Base-by-base conservation (phyloP, 371 early-diverging fungal genomes). In the Dinochytrium kinnereticum region DNA sequence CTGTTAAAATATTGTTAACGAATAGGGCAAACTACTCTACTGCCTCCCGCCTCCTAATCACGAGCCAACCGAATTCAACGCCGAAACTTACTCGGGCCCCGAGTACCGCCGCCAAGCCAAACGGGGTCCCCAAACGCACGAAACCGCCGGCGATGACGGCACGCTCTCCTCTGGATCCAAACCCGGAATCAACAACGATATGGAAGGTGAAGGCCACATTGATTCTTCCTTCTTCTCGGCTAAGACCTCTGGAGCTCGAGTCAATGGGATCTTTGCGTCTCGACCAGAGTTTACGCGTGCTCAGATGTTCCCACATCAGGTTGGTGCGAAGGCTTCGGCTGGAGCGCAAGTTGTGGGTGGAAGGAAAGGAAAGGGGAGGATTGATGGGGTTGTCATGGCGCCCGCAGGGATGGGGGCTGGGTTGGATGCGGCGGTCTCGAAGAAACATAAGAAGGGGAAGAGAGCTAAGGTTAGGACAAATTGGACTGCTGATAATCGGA, bases 21-120 rank as follows among this genome's bases (percentile, higher is more conserved):
- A n/a, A n/a, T n/a, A 90, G 90, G 95, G 97, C 66, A 95, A 94
- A 86, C 83, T 97, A 34, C 82, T 96, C 13, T 96, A 85, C 87
- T 92, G 93, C 76, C 88, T 91, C 51, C 95, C 97, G 49, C 97
- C 97, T 69, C 95, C 95, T 5, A 75, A 78, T 24, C 37, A 80
- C 51, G 85, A 89, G 51, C 79, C 78, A 28, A 33, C 71, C 19
- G 87, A 88, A 49, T 97, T 96, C 85, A 97, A 96, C 81, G 76
- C 73, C 40, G 93, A 93, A 71, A 87, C 90, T 59, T 90, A 94
- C 79, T 85, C 87, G 44, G 80, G 87, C 21, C 82, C 85, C 50
- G 81, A 84, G 21, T 88, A 93, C 69, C 36, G 39, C n/a, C 68
- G 64, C 33, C 59, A 30, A 53, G 72, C 68, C 64, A 73, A 66